phyloP scores from a whole-genome alignment of 257 asterid genomes.

The Jacaranda mimosifolia region DNA sequence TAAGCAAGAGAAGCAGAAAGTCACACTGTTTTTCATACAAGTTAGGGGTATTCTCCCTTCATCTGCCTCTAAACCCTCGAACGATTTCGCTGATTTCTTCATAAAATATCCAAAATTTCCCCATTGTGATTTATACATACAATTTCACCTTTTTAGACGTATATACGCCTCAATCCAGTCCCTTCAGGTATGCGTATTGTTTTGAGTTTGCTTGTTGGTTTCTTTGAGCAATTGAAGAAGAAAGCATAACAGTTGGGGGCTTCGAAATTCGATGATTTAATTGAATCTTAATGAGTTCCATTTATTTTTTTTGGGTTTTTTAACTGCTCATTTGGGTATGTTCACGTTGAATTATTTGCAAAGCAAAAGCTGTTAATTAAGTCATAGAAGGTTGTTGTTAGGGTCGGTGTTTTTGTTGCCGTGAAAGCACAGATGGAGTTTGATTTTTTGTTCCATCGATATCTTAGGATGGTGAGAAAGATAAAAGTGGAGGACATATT shows the following conservation, averaged over 20 bases:
- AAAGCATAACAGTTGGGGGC: slow-evolving; percentile 14
- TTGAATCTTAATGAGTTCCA: not conserved
- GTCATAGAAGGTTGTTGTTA: slow-evolving; percentile 2
- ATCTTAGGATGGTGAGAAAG: not conserved
- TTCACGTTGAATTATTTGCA: slow-evolving; percentile 4
- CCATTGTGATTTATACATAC: slow-evolving; percentile 5
- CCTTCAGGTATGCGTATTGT: slow-evolving; percentile 39
- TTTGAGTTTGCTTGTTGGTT: not conserved
- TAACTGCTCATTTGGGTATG: slow-evolving; percentile 21
- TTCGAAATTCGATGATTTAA: not conserved
- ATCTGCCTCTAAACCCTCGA: slow-evolving; percentile 36
- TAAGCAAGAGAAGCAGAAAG: not conserved
- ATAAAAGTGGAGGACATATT: not conserved
- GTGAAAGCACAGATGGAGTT: not conserved
- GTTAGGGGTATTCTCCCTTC: not conserved
- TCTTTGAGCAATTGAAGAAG: slow-evolving; percentile 8
- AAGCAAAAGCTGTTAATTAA: slow-evolving; percentile 10
- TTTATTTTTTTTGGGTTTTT: not conserved
- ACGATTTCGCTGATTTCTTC: not conserved
- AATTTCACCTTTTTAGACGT: not conserved
- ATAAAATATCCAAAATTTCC: slow-evolving; percentile 17
- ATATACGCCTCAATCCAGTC: slow-evolving; percentile 26
- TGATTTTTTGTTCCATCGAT: not conserved
- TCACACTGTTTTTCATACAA: not conserved
- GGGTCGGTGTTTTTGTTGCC: not conserved